Conservation (phyloP, 257 asterid species). For the Jacaranda mimosifolia region DNA sequence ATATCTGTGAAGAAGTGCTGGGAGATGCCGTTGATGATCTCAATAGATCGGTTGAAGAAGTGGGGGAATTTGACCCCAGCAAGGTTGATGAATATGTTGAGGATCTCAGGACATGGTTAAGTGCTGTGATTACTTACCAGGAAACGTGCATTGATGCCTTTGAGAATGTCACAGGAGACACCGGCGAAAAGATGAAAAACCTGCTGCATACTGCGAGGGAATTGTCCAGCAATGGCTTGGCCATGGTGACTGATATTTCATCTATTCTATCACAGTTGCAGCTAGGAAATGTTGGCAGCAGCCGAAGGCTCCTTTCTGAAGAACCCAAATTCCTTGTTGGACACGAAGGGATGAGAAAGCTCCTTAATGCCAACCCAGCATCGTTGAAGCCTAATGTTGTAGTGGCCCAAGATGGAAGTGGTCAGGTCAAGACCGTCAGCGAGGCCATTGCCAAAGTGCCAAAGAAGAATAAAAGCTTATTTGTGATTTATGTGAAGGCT, state of each 20-base stretch:
- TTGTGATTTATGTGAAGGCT: constrained; percentile 60
- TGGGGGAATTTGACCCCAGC: neutral
- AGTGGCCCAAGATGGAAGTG: constrained; percentile 77
- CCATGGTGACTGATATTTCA: neutral
- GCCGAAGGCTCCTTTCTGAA: neutral
- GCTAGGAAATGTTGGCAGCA: neutral
- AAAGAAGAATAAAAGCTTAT: constrained; percentile 30
- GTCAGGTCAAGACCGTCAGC: constrained; percentile 54
- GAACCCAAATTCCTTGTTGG: neutral
- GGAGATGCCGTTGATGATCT: neutral
- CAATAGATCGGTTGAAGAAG: neutral
- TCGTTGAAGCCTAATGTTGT: constrained; percentile 37
- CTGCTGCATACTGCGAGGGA: neutral
- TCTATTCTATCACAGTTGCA: neutral
- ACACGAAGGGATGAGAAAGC: neutral
- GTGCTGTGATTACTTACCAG: constrained; percentile 10
- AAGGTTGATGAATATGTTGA: neutral
- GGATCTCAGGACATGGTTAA: neutral
- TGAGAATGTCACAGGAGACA: constrained; percentile 12
- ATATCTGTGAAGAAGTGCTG: neutral
- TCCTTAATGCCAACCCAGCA: neutral
- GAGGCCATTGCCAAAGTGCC: constrained; percentile 58
- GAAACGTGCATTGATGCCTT: constrained; percentile 20
- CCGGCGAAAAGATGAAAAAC: constrained; percentile 11
- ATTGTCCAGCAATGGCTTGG: neutral